A percentile compares a stretch with the other conserved stretches of the same genome.
phyloP scores from a whole-genome alignment of 2,329 filamentous ascomycete species.

The Penicillium decumbens region DNA sequence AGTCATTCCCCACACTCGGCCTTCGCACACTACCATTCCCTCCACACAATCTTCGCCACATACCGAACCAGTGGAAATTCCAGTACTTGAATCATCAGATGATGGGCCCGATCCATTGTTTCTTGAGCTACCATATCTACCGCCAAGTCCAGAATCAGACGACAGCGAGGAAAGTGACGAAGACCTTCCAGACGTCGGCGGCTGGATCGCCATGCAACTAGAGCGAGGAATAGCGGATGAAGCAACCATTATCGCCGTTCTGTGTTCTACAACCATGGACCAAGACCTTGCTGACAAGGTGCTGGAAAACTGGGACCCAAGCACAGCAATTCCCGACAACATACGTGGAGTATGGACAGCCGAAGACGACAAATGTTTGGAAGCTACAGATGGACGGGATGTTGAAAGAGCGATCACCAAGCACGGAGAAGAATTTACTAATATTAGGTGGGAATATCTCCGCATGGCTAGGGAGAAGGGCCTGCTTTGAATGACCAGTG shows the following conservation, averaged over 20 bases:
- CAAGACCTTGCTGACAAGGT: conserved; percentile 36
- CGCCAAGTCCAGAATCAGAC: conserved; percentile 21
- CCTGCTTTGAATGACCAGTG: conserved; percentile 1
- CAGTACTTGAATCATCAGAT: background rate
- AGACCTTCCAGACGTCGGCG: conserved; percentile 26
- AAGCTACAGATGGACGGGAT: conserved; percentile 30
- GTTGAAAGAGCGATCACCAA: conserved; percentile 40
- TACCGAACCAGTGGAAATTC: background rate
- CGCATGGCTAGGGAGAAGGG: conserved; percentile 24
- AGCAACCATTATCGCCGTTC: conserved; percentile 31
- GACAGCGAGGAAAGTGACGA: conserved; percentile 35
- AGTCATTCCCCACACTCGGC: background rate
- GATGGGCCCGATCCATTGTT: conserved; percentile 22
- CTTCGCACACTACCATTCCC: background rate
- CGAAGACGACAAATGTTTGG: conserved; percentile 41
- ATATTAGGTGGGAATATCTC: conserved; percentile 38
- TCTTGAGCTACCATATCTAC: conserved; percentile 30
- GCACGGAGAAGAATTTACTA: conserved; percentile 40
- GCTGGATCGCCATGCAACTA: conserved; percentile 38
- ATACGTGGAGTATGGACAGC: conserved; percentile 47
- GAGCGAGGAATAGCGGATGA: conserved; percentile 28
- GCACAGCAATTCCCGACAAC: conserved; percentile 37
- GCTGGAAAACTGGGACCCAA: conserved; percentile 28
- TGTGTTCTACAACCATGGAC: conserved; percentile 42
- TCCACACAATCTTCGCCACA: background rate